Percentiles rank a stretch among this genome's conserved stretches.
Conservation (phyloP, 768 basidiomycete species). For the Cystofilobasidium bisporidii region DNA sequence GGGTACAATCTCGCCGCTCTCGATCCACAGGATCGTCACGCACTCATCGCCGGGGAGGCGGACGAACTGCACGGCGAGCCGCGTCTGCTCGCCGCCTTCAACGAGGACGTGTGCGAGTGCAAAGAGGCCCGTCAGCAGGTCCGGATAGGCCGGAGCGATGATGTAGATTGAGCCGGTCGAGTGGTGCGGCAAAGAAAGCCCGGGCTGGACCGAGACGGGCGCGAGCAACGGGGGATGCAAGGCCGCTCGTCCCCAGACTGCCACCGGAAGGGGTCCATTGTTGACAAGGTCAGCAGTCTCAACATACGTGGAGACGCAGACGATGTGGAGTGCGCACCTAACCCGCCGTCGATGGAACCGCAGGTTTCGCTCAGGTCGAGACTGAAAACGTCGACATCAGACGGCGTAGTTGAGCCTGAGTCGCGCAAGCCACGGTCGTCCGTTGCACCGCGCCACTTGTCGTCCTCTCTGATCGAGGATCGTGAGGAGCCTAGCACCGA, state of each 20-base stretch:
- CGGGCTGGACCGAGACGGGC: not conserved
- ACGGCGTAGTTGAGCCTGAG: too few relatives aligned
- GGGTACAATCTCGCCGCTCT: not conserved
- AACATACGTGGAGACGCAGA: too few relatives aligned
- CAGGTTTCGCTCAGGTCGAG: not conserved
- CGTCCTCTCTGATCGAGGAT: too few relatives aligned
- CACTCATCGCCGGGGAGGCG: not conserved
- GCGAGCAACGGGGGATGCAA: not conserved
- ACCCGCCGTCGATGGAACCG: not conserved
- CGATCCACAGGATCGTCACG: not conserved
- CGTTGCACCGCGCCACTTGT: too few relatives aligned
- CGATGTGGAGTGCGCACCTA: not conserved
- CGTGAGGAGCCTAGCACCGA: too few relatives aligned
- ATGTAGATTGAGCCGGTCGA: not conserved
- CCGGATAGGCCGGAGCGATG: not conserved
- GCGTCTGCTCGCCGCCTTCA: slow-evolving; percentile 1
- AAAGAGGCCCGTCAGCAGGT: not conserved
- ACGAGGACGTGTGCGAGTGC: not conserved
- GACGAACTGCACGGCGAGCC: not conserved
- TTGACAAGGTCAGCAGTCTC: too few relatives aligned
- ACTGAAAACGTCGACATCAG: too few relatives aligned
- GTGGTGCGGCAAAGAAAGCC: not conserved
- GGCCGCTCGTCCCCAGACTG: not conserved
- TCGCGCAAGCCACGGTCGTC: too few relatives aligned
- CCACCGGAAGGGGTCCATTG: too few relatives aligned